Evolutionary conservation across 2,329 filamentous ascomycete species (phyloP).

Genomic region (Fusarium liriodendri): DNA sequence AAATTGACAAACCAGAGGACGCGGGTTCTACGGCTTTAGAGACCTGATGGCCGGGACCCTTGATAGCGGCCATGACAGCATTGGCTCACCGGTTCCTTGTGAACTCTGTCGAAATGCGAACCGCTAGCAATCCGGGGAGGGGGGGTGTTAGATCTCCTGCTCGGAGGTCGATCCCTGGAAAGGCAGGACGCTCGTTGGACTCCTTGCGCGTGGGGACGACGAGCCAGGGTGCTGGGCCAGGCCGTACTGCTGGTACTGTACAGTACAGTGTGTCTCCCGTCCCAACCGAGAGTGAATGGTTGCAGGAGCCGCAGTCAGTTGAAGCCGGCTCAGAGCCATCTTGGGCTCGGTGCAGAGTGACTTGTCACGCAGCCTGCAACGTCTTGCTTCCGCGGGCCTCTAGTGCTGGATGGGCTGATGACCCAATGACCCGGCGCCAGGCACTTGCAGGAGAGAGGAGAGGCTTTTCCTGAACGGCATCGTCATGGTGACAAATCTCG

Average conservation of each 20-base stretch:
- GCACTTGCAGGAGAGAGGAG: conserved; percentile 12
- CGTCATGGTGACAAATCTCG: conserved; percentile 28
- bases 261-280: conserved; percentile 2
- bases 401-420: conserved; percentile 24
- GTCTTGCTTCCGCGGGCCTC: conserved; percentile 40
- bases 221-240: neutral
- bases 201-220: conserved; percentile 4
- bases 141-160: conserved; percentile 4
- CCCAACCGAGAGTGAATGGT: conserved; percentile 17
- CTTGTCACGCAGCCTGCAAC: conserved; percentile 38
- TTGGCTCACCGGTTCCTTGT: conserved; percentile 21
- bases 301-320: neutral
- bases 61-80: conserved; percentile 4
- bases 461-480: neutral
- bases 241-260: neutral
- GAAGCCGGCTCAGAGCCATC: conserved; percentile 5
- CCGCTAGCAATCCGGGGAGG: conserved; percentile 1
- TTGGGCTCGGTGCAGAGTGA: conserved; percentile 27
- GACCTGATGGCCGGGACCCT: neutral
- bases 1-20: conserved; percentile 16
- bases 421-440: conserved; percentile 22
- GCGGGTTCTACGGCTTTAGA: neutral
- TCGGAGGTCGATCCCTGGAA: conserved; percentile 30
- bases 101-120: conserved; percentile 14
- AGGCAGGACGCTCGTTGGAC: conserved; percentile 25